These are phyloP conservation scores for Candida glucosophila DNA, from an alignment of 1,139 yeast genomes.

Conservation along the genomic window DNA sequence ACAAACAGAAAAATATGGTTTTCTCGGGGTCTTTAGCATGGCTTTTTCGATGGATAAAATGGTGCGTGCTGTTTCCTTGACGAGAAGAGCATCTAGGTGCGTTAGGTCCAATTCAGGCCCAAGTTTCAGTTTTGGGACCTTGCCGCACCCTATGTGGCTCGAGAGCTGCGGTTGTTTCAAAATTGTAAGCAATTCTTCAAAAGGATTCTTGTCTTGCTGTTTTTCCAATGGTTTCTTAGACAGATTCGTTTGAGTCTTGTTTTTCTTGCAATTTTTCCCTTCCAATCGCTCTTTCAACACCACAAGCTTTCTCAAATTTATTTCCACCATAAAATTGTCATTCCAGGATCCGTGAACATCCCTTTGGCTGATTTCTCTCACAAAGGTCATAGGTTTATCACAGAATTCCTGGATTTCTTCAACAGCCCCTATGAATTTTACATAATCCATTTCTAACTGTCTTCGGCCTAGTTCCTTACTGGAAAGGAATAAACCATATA, in stretches of 20 bases:
- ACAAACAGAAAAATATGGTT: slow-evolving; percentile 49
- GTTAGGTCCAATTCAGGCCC: background rate
- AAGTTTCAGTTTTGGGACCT: no score
- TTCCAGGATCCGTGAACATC: background rate
- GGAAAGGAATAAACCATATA: slow-evolving; percentile 8
- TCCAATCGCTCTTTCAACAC: slow-evolving; percentile 11
- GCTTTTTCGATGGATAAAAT: slow-evolving; percentile 35
- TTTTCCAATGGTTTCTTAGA: no score
- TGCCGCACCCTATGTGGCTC: slow-evolving; percentile 2
- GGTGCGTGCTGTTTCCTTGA: slow-evolving; percentile 20
- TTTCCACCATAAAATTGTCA: slow-evolving; percentile 7
- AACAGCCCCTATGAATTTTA: slow-evolving; percentile 7
- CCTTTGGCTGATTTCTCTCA: background rate
- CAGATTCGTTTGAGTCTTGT: slow-evolving; percentile 2
- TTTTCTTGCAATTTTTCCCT: slow-evolving; percentile 4
- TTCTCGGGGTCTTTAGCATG: slow-evolving; percentile 20
- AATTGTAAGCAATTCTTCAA: background rate
- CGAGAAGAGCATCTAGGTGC: slow-evolving; percentile 8
- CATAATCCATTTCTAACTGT: background rate
- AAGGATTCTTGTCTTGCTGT: background rate
- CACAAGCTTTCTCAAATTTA: slow-evolving; percentile 11
- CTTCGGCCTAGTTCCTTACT: no score
- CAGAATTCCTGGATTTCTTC: slow-evolving; percentile 14
- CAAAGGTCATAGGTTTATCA: slow-evolving; percentile 2
- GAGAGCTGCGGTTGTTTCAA: slow-evolving; percentile 9